Conservation (phyloP, 495 filamentous ascomycete species). For the Letharia lupina region DNA sequence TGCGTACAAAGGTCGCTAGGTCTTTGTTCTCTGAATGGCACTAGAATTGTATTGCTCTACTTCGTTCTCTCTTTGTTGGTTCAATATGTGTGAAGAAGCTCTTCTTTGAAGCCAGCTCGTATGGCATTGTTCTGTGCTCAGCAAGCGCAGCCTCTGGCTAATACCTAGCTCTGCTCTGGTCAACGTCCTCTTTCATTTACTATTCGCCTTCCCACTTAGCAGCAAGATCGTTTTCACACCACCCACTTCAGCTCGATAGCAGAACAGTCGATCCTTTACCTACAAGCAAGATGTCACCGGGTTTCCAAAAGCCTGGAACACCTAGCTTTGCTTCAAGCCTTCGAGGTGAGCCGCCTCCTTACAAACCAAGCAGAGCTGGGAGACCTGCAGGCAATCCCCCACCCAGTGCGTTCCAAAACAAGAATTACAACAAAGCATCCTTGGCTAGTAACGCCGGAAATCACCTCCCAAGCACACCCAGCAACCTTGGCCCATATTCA, state of each 20-base stretch:
- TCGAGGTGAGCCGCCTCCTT: background rate
- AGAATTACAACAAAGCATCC: background rate
- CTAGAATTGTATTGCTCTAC: too few relatives aligned
- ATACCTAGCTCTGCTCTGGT: too few relatives aligned
- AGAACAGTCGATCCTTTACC: background rate
- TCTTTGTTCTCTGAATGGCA: too few relatives aligned
- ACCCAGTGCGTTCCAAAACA: background rate
- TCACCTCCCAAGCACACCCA: background rate
- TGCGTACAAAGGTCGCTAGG: background rate
- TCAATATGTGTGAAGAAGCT: too few relatives aligned
- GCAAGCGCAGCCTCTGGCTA: rapidly evolving
- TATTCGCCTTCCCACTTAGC: too few relatives aligned
- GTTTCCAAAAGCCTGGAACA: background rate
- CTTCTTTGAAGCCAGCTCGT: background rate
- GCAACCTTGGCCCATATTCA: background rate
- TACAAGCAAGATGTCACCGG: background rate
- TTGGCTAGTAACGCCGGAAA: background rate
- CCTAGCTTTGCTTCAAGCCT: background rate
- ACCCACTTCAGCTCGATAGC: background rate
- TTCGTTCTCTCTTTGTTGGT: background rate
- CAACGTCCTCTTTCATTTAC: too few relatives aligned
- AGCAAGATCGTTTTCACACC: too few relatives aligned
- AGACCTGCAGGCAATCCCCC: background rate
- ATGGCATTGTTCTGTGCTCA: background rate
- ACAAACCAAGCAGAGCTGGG: background rate